Conservation (phyloP, 169 alveolate species). For the Plasmodium gonderi region DNA sequence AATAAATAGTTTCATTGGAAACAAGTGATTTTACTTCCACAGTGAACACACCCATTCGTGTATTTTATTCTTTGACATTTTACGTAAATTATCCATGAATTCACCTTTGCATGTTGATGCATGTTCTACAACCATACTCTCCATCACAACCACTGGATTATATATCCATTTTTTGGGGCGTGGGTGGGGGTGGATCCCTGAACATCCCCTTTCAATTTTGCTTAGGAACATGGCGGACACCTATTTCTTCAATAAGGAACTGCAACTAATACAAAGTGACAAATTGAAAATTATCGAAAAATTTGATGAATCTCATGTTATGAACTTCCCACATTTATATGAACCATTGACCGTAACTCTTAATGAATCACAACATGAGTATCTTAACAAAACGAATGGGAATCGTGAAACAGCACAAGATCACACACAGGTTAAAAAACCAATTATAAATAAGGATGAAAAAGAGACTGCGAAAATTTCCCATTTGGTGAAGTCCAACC, state of each 20-base stretch:
- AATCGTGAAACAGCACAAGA: not conserved
- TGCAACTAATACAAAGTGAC: slow-evolving; percentile 49
- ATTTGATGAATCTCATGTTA: slow-evolving; percentile 28
- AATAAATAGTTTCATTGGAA: not conserved
- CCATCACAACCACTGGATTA: no score
- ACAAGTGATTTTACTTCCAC: not conserved
- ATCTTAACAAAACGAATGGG: not conserved
- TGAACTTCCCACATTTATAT: slow-evolving; percentile 46
- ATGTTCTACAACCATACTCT: no score
- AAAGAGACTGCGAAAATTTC: not conserved
- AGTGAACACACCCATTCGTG: not conserved
- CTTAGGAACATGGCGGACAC: slow-evolving; percentile 53
- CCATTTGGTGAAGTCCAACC: not conserved
- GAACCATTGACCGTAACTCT: slow-evolving; percentile 48
- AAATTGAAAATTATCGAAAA: slow-evolving; percentile 65
- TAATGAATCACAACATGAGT: slow-evolving; percentile 2
- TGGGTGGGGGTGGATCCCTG: no score
- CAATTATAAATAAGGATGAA: not conserved
- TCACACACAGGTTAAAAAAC: not conserved
- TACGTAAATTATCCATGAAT: not conserved
- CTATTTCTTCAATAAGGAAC: slow-evolving; percentile 37
- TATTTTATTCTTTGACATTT: not conserved
- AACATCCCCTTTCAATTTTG: not conserved
- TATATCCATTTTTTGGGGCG: slow-evolving; percentile 7
- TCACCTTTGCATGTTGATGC: not conserved